Evolutionary conservation across 352 stramenopile genomes (phyloP).

Genomic region (Globisporangium middletonii): DNA sequence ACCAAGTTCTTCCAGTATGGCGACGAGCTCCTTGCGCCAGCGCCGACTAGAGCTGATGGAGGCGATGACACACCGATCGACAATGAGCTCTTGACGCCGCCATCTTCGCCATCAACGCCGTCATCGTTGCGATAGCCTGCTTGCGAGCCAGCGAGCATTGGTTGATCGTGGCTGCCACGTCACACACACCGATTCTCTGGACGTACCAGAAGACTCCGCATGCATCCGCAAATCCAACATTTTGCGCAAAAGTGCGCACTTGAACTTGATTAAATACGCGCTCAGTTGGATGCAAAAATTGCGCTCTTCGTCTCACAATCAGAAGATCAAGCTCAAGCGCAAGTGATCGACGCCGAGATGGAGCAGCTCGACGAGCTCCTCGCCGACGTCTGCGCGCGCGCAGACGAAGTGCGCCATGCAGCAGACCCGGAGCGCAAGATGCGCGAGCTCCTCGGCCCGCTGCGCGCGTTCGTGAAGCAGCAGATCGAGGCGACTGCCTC

Average conservation of each 20-base stretch:
- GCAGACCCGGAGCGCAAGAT: slow-evolving; percentile 34
- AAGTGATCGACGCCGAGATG: slow-evolving; percentile 14
- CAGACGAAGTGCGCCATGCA: slow-evolving; percentile 26
- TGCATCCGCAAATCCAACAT: neutral
- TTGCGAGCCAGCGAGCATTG: neutral
- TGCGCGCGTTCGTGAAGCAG: slow-evolving; percentile 36
- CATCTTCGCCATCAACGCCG: neutral
- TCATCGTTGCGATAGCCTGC: neutral
- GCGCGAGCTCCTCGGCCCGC: slow-evolving; percentile 40
- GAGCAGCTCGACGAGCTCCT: slow-evolving; percentile 62
- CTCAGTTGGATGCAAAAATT: slow-evolving; percentile 1
- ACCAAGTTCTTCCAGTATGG: slow-evolving; percentile 9
- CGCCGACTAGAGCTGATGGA: neutral
- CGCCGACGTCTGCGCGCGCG: slow-evolving; percentile 34
- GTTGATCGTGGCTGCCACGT: too few relatives aligned
- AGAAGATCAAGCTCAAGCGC: neutral
- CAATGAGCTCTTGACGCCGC: neutral
- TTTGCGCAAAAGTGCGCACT: neutral
- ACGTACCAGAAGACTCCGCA: slow-evolving; percentile 2
- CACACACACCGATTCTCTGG: neutral
- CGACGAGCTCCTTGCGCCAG: slow-evolving; percentile 6
- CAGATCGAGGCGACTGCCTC: slow-evolving; percentile 11
- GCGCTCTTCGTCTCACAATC: neutral
- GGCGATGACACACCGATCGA: neutral
- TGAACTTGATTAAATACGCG: neutral